Evolutionary conservation across 1,139 yeast genomes (phyloP).

Genomic region (Ogataea hybrid): DNA sequence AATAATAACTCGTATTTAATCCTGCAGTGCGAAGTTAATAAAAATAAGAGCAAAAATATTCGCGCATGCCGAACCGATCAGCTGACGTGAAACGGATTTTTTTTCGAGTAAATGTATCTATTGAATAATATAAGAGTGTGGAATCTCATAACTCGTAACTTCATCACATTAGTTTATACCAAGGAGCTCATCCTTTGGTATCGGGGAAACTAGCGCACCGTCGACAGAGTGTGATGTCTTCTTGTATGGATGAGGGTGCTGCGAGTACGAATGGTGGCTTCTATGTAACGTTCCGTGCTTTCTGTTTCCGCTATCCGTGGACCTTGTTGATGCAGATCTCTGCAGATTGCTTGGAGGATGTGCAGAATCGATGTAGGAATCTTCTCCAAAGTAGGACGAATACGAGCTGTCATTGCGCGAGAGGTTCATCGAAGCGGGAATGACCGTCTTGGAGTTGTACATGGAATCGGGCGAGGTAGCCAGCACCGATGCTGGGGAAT

Average conservation of each 20-base stretch:
- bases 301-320: conserved; percentile 13
- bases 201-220: conserved; percentile 8
- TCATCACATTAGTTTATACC: conserved; percentile 6
- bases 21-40: too few species aligned
- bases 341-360: conserved; percentile 19
- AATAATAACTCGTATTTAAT: not conserved
- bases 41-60: not conserved
- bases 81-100: not conserved
- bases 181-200: conserved; percentile 8
- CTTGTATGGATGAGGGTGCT: conserved; percentile 24
- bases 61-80: conserved; percentile 3
- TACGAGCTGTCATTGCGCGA: conserved; percentile 5
- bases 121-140: not conserved
- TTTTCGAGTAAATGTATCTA: not conserved
- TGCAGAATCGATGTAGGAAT: conserved; percentile 16
- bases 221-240: conserved; percentile 10
- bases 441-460: conserved; percentile 5
- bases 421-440: conserved; percentile 5
- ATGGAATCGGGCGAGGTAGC: conserved; percentile 19
- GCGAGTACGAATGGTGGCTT: conserved; percentile 17
- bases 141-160: conserved; percentile 2
- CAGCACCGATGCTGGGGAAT: conserved; percentile 18
- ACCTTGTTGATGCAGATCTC: conserved; percentile 15
- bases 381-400: conserved; percentile 15
- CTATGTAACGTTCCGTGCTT: conserved; percentile 17